Conservation (phyloP, 345 rosid genomes). For the Syzygium jambos region DNA sequence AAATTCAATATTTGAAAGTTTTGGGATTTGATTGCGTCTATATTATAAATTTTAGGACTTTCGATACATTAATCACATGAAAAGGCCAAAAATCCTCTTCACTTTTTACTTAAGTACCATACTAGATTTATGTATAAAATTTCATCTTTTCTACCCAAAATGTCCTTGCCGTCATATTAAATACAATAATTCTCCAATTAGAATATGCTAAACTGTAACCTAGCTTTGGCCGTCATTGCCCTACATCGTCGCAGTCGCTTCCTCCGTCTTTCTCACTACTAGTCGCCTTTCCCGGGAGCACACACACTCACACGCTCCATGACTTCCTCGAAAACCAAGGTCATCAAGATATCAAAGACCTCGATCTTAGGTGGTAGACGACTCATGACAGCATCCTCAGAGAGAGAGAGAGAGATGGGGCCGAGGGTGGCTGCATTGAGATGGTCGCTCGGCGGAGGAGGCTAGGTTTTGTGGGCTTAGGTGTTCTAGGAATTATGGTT, state of each 20-base stretch:
- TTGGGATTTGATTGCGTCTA: accelerated
- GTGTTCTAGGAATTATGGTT: not conserved
- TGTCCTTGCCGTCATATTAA: not conserved
- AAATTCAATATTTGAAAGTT: not conserved
- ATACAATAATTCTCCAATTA: not conserved
- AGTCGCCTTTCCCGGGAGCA: not conserved
- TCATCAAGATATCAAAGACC: not conserved
- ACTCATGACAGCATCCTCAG: not conserved
- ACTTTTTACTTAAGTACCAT: not conserved
- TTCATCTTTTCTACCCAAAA: not conserved
- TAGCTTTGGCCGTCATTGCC: not conserved
- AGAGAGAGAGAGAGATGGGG: not conserved
- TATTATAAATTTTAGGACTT: not conserved
- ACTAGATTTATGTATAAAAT: not conserved
- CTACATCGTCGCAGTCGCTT: not conserved
- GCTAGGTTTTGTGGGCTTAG: not conserved
- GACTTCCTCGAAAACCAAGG: not conserved
- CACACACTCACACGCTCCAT: not conserved
- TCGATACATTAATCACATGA: not conserved
- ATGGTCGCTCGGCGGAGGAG: not conserved
- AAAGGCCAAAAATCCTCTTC: not conserved
- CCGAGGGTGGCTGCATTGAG: too few relatives aligned
- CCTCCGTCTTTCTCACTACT: not conserved
- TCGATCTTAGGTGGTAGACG: not conserved
- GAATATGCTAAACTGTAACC: not conserved